These are phyloP conservation scores for Alternaria triticina DNA, from an alignment of 2,329 filamentous ascomycete species.

Conservation along the genomic window DNA sequence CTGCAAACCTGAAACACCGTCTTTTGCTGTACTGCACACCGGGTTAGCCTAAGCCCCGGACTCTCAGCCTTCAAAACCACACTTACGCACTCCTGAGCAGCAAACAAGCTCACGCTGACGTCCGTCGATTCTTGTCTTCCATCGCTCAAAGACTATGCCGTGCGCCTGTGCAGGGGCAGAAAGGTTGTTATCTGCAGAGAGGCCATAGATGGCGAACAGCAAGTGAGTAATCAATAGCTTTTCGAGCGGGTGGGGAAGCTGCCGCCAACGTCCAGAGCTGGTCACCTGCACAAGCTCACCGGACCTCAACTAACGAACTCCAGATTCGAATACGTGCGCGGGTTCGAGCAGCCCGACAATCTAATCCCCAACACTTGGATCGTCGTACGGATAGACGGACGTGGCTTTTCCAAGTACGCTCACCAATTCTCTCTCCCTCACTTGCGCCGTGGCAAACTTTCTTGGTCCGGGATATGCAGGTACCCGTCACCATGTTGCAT, in stretches of 20 bases:
- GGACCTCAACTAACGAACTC: constrained; percentile 19
- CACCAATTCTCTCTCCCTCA: constrained; percentile 8
- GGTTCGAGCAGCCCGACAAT: constrained; percentile 81
- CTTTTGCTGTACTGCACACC: constrained; percentile 18
- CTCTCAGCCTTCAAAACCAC: constrained; percentile 20
- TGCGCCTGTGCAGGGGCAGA: constrained; percentile 1
- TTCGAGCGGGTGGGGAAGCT: constrained; percentile 12
- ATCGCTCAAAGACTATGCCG: constrained; percentile 23
- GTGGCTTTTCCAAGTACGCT: constrained; percentile 87
- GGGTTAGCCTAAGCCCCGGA: constrained; percentile 15
- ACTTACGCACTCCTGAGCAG: constrained; percentile 16
- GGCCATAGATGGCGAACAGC: constrained; percentile 32
- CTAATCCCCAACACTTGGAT: constrained; percentile 94
- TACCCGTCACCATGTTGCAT: constrained; percentile 20
- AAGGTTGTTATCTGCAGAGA: neutral
- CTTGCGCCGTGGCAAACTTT: constrained; percentile 2
- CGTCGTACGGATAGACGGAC: constrained; percentile 89
- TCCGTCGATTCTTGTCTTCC: constrained; percentile 1
- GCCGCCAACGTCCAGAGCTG: neutral
- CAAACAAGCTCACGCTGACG: constrained; percentile 8
- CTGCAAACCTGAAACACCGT: constrained; percentile 25
- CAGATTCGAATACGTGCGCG: constrained; percentile 93
- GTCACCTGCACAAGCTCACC: constrained; percentile 4
- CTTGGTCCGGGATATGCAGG: constrained; percentile 22
- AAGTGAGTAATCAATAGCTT: constrained; percentile 21